Conservation (phyloP, 1,284 basidiomycete species). For the Sphaerobolus stellatus region DNA sequence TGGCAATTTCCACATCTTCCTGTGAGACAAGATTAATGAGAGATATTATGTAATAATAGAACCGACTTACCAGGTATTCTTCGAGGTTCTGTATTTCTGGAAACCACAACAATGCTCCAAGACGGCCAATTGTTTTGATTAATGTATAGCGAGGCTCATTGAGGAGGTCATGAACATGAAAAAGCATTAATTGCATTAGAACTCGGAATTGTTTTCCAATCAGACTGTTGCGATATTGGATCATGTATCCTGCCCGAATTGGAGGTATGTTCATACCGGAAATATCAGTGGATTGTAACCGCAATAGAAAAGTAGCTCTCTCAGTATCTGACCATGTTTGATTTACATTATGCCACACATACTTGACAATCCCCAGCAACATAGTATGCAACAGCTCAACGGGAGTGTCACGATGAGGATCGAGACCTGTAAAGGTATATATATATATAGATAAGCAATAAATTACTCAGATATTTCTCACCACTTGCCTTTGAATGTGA, state of each 20-base stretch:
- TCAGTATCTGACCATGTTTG: background rate
- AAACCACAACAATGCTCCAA: constrained; percentile 24
- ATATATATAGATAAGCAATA: no score
- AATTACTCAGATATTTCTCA: no score
- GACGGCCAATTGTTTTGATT: constrained; percentile 16
- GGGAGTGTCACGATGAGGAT: constrained; percentile 24
- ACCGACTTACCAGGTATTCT: constrained; percentile 5
- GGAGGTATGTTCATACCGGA: constrained; percentile 20
- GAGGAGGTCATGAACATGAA: constrained; percentile 23
- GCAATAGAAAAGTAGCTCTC: no score
- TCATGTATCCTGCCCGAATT: constrained; percentile 24
- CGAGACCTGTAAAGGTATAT: no score
- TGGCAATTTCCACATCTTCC: constrained; percentile 29
- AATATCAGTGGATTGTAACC: background rate
- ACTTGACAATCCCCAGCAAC: constrained; percentile 29
- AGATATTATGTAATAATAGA: background rate
- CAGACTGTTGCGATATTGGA: constrained; percentile 23
- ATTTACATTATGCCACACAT: constrained; percentile 18
- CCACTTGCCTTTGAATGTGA: no score
- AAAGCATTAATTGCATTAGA: constrained; percentile 23
- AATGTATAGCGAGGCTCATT: constrained; percentile 10
- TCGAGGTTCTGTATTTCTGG: constrained; percentile 22
- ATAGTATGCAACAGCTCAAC: constrained; percentile 27
- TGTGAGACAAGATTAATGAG: background rate
- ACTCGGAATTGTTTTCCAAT: constrained; percentile 32